Base-by-base conservation (phyloP, 2,329 filamentous ascomycete genomes). In the Neofusicoccum kwambonambiense region DNA sequence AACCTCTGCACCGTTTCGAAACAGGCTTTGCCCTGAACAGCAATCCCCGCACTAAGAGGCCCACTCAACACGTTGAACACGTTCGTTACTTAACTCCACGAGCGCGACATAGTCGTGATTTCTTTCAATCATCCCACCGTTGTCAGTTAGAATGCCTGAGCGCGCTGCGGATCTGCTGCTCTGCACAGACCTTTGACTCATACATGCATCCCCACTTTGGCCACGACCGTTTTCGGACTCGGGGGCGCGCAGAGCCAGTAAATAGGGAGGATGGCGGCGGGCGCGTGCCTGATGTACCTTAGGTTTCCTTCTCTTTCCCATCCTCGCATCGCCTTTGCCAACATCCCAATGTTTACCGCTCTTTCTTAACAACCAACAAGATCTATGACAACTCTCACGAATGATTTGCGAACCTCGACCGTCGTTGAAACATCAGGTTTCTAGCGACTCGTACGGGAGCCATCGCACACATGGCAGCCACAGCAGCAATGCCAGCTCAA, bases 71-170 rank as follows among this genome's bases (percentile, higher is more conserved):
- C 51, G 62, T 41, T 47, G 44, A 41, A 47, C 62, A 58, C 62
- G 62, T 49, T 49, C 39, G 41, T 47, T 47, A 37, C 41, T 60
- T 39, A 37, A 17, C 56, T 35, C 56, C 67, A 54, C 67, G 64
- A 78, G 71, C 76, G 76, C 71, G 77, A 73, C 66, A 78, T 77
- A 67, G 76, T 78, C 76, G 76, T 71, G 76, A 76, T 77, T 74
- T 47, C 50, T 44, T 34, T 57, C 52, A 41, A 57, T 57, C 52
- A 57, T 57, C 15, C 63, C 67, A 58, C 67, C 72, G 39, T 75
- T 71, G 72, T 76, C 67, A 58, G 70, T 69, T 69, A 72, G 64
- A 73, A 71, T 66, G 49, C 72, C 73, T 51, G 60, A 71, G 69
- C 67, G 22, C 27, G 65, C 49, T 66, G 50, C 34, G 39, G 67